Evolutionary conservation across 163 green algal genomes (phyloP).

Genomic region (Chloromonas sp.): DNA sequence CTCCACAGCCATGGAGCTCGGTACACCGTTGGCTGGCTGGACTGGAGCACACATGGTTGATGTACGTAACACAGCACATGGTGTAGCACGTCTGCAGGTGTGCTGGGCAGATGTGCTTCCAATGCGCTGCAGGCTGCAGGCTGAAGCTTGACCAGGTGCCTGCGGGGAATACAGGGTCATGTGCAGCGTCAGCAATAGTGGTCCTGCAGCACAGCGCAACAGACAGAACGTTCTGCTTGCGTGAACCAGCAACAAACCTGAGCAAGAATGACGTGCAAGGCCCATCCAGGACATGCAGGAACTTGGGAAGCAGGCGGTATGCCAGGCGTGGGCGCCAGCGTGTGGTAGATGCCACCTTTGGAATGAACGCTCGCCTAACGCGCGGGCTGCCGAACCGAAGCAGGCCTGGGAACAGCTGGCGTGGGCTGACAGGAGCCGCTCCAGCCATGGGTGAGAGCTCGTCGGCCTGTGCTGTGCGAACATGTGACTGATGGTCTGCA

Average conservation of each 20-base stretch:
- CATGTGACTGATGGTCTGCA: too few species aligned
- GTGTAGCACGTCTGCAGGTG: background rate
- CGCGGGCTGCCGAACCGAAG: background rate
- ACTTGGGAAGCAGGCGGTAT: slow-evolving; percentile 10
- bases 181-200: too few species aligned
- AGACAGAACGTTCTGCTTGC: too few species aligned
- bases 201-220: too few species aligned
- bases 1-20: background rate
- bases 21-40: background rate
- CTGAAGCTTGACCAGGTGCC: background rate
- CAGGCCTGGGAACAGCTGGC: too few species aligned
- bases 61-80: background rate
- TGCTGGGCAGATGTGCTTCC: background rate
- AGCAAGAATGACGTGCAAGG: slow-evolving; percentile 10
- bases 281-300: slow-evolving; percentile 3
- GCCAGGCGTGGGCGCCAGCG: slow-evolving; percentile 3
- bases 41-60: background rate
- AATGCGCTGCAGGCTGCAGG: background rate
- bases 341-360: background rate
- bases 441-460: too few species aligned
- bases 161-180: background rate
- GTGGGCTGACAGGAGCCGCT: too few species aligned
- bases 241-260: slow-evolving; percentile 9
- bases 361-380: background rate
- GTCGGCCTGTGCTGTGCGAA: too few species aligned